phyloP scores from a whole-genome alignment of 345 rosid genomes.

The Moringa oleifera region DNA sequence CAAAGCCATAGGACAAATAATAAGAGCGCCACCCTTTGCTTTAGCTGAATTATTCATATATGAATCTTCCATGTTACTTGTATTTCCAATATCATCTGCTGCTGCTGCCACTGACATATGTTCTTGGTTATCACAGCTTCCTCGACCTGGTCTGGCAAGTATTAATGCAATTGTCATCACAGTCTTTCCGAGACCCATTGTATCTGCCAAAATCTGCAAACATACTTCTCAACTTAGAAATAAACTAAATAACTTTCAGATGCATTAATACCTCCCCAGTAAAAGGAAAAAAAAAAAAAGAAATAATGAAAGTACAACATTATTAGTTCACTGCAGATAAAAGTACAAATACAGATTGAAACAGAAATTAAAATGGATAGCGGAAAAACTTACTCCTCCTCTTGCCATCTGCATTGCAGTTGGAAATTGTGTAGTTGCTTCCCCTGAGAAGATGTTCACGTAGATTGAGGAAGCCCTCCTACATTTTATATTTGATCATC shows the following conservation, averaged over 20 bases:
- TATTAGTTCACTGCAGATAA: neutral
- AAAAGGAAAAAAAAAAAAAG: neutral
- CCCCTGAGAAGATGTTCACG: conserved; percentile 60
- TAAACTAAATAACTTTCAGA: neutral
- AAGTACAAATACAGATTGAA: neutral
- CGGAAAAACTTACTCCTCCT: conserved; percentile 49
- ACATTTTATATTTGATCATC: neutral
- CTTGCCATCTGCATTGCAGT: conserved; percentile 62
- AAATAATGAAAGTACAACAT: neutral
- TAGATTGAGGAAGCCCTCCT: conserved; percentile 63
- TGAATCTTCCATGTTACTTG: conserved; percentile 18
- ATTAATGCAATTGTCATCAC: conserved; percentile 73
- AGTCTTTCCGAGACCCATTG: conserved; percentile 82
- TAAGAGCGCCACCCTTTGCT: conserved; percentile 61
- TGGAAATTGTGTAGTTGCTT: conserved; percentile 63
- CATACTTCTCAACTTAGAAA: neutral
- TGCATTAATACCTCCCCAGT: neutral
- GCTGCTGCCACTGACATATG: neutral
- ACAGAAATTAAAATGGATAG: conserved; percentile 1
- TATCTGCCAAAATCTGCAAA: conserved; percentile 61
- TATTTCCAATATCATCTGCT: conserved; percentile 15
- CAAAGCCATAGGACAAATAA: conserved; percentile 71
- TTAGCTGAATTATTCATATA: conserved; percentile 13
- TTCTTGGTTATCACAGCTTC: conserved; percentile 22
- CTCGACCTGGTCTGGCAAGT: conserved; percentile 50